A percentile compares a stretch with the other conserved stretches of the same genome.
Evolutionary conservation across 352 stramenopile genomes (phyloP).

Genomic region (Bremia lactucae): DNA sequence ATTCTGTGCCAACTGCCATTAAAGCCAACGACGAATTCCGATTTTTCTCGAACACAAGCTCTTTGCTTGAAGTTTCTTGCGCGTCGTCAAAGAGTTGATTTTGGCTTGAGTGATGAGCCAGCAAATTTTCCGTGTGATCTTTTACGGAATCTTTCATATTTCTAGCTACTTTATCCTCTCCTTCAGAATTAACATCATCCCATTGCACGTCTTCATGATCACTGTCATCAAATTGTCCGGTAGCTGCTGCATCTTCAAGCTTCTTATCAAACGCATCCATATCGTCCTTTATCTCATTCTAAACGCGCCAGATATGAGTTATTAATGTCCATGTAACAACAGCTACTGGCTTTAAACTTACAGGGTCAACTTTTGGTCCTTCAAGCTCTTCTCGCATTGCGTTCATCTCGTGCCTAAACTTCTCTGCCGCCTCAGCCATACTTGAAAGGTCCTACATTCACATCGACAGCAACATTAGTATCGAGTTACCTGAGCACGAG

Average conservation of each 20-base stretch:
- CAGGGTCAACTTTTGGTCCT: slow-evolving; percentile 20
- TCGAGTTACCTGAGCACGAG: too few species aligned
- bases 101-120: slow-evolving; percentile 10
- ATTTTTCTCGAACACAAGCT: slow-evolving; percentile 22
- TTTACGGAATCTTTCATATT: slow-evolving; percentile 17
- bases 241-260: slow-evolving; percentile 52
- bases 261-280: slow-evolving; percentile 77
- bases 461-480: slow-evolving; percentile 5
- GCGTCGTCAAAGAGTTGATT: slow-evolving; percentile 25
- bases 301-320: slow-evolving; percentile 6
- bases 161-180: slow-evolving; percentile 11
- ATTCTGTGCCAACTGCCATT: slow-evolving; percentile 11
- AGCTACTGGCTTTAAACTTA: slow-evolving; percentile 6
- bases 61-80: slow-evolving; percentile 15
- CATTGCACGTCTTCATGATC: slow-evolving; percentile 58
- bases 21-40: slow-evolving; percentile 20
- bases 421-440: slow-evolving; percentile 70
- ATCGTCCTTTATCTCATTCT: slow-evolving; percentile 41
- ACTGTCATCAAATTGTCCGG: slow-evolving; percentile 78
- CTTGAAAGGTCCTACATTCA: slow-evolving; percentile 56
- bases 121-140: slow-evolving; percentile 7
- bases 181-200: slow-evolving; percentile 32
- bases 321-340: background rate
- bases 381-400: slow-evolving; percentile 54
- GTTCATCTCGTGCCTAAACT: slow-evolving; percentile 82